These are phyloP conservation scores for Ilyonectria sp. DNA, from an alignment of 2,329 filamentous ascomycete species.

Conservation along the genomic window DNA sequence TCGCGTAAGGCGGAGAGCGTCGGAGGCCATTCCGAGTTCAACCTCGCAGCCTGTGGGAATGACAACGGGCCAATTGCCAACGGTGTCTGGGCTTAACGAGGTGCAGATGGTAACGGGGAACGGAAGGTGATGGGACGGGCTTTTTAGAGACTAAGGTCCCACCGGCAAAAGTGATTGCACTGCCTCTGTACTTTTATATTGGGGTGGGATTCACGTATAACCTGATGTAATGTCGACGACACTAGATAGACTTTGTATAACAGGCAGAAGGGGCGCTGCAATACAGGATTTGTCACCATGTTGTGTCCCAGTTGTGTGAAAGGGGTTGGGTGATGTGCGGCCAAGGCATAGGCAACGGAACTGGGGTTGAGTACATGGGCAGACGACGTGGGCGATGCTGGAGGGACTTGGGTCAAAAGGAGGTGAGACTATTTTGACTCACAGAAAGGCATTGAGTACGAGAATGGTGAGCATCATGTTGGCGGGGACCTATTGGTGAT, in stretches of 20 bases:
- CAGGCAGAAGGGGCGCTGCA: constrained; percentile 25
- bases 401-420: neutral
- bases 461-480: neutral
- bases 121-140: constrained; percentile 13
- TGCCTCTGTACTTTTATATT: constrained; percentile 35
- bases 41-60: constrained; percentile 25
- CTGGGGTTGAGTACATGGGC: neutral
- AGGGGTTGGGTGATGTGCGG: neutral
- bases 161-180: constrained; percentile 23
- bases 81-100: constrained; percentile 1
- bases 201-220: constrained; percentile 22
- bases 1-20: constrained; percentile 73
- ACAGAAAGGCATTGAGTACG: neutral
- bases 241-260: constrained; percentile 44
- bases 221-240: constrained; percentile 22
- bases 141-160: constrained; percentile 10
- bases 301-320: neutral
- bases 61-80: neutral
- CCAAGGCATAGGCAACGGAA: neutral
- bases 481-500: neutral
- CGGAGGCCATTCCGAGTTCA: constrained; percentile 27
- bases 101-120: constrained; percentile 4
- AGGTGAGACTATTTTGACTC: neutral
- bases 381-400: neutral
- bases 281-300: constrained; percentile 23